phyloP scores from a whole-genome alignment of 148 eudicot genomes.

The Tetragonia tetragonoides region DNA sequence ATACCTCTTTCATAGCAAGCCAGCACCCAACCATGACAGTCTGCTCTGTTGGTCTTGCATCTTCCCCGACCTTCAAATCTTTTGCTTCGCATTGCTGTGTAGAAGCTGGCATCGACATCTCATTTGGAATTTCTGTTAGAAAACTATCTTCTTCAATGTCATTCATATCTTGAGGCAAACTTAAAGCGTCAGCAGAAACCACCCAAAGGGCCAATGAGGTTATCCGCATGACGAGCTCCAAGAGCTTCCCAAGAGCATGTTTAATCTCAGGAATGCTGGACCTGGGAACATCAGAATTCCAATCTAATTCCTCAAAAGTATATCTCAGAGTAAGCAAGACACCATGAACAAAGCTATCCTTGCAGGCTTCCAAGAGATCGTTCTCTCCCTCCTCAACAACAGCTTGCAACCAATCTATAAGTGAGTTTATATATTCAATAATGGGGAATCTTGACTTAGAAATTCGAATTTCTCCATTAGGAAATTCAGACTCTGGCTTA shows the following conservation, averaged over 20 bases:
- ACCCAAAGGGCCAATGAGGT: constrained; percentile 94
- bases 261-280: constrained; percentile 62
- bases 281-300: constrained; percentile 55
- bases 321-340: constrained; percentile 86
- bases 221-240: constrained; percentile 74
- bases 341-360: constrained; percentile 92
- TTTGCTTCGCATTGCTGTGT: constrained; percentile 32
- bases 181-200: constrained; percentile 93
- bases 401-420: constrained; percentile 73
- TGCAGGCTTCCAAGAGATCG: constrained; percentile 85
- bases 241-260: constrained; percentile 56
- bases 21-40: constrained; percentile 99
- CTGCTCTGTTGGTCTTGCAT: constrained; percentile 64
- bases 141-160: constrained; percentile 64
- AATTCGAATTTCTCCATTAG: constrained; percentile 37
- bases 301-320: constrained; percentile 92
- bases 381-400: constrained; percentile 80
- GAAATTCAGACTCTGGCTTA: constrained; percentile 25
- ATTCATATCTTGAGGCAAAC: constrained; percentile 82
- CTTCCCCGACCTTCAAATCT: constrained; percentile 35
- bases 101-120: constrained; percentile 29
- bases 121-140: constrained; percentile 47
- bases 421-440: constrained; percentile 63
- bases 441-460: constrained; percentile 39
- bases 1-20: constrained; percentile 99